These are phyloP conservation scores for Cladophialophora bantiana DNA, from an alignment of 2,329 filamentous ascomycete genomes.

Conservation along the genomic window DNA sequence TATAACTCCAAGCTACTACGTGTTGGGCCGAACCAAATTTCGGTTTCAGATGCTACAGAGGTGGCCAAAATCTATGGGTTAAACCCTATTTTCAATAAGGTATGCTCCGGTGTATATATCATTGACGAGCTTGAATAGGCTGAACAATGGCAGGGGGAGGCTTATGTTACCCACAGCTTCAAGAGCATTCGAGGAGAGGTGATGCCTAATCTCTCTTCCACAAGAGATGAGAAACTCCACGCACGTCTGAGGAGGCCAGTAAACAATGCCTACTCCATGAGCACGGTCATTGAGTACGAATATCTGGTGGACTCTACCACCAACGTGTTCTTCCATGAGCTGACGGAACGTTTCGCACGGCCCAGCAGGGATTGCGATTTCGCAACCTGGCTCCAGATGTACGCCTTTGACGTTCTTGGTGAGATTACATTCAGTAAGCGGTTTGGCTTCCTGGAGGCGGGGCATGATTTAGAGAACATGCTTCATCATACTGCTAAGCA, in stretches of 20 bases:
- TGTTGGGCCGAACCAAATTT: constrained; percentile 25
- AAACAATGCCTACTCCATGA: constrained; percentile 25
- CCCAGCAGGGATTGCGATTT: constrained; percentile 18
- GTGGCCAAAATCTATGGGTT: constrained; percentile 20
- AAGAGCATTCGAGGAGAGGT: constrained; percentile 11
- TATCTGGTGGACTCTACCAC: constrained; percentile 25
- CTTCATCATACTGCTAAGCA: constrained; percentile 11
- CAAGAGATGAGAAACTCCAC: constrained; percentile 24
- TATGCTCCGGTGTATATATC: background rate
- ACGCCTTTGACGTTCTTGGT: constrained; percentile 74
- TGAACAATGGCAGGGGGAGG: constrained; percentile 1
- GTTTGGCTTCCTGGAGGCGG: constrained; percentile 75
- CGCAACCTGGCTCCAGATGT: constrained; percentile 73
- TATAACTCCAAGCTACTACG: constrained; percentile 22
- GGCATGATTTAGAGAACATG: constrained; percentile 69
- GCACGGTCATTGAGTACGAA: constrained; percentile 25
- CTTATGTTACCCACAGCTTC: background rate
- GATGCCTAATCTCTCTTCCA: constrained; percentile 18
- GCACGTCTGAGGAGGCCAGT: constrained; percentile 17
- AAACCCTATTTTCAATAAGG: constrained; percentile 14
- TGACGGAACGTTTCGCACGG: constrained; percentile 12
- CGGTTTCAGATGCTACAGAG: constrained; percentile 12
- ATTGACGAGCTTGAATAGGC: background rate
- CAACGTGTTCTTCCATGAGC: constrained; percentile 64
- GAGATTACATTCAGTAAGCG: constrained; percentile 61